A percentile compares a stretch with the other conserved stretches of the same genome.
phyloP scores from a whole-genome alignment of 768 basidiomycete genomes.

The Mrakia hoshinonis region DNA sequence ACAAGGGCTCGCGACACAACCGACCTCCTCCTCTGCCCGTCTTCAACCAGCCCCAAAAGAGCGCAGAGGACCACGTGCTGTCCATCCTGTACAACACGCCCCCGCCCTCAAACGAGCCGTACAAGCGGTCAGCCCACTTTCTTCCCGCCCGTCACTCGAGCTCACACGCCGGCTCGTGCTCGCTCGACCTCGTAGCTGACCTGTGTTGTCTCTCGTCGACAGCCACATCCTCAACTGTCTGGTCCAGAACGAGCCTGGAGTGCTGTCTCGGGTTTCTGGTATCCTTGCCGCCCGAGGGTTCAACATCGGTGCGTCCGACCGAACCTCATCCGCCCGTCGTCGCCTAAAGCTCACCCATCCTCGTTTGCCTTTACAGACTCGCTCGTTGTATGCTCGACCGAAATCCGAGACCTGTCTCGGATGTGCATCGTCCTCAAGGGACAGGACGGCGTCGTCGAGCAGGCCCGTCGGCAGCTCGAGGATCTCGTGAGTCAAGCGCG shows the following conservation, averaged over 20 bases:
- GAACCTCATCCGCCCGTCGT: not conserved
- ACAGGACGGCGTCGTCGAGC: slow-evolving; percentile 96
- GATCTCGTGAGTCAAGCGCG: slow-evolving; percentile 62
- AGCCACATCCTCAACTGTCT: slow-evolving; percentile 96
- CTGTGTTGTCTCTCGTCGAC: slow-evolving; percentile 23
- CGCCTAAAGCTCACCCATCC: not conserved
- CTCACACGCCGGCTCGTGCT: not conserved
- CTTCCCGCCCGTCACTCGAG: not conserved
- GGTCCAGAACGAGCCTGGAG: slow-evolving; percentile 98
- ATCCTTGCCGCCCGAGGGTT: slow-evolving; percentile 95
- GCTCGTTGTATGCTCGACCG: slow-evolving; percentile 92
- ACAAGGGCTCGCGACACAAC: slow-evolving; percentile 23
- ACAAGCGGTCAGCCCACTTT: slow-evolving; percentile 14
- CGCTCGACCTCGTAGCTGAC: not conserved
- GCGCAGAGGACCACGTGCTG: slow-evolving; percentile 29
- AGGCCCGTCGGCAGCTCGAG: slow-evolving; percentile 88
- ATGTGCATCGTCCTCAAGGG: slow-evolving; percentile 97
- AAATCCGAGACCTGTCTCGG: slow-evolving; percentile 88
- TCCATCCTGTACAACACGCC: slow-evolving; percentile 30
- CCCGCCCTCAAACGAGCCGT: slow-evolving; percentile 25
- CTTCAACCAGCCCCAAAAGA: slow-evolving; percentile 22
- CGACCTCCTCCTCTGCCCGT: slow-evolving; percentile 27
- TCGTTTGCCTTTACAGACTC: slow-evolving; percentile 62
- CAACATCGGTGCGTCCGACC: slow-evolving; percentile 49
- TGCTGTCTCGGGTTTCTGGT: slow-evolving; percentile 94